Base-by-base conservation (phyloP, 75 land plant species). In the Chamaecyparis obtusa region DNA sequence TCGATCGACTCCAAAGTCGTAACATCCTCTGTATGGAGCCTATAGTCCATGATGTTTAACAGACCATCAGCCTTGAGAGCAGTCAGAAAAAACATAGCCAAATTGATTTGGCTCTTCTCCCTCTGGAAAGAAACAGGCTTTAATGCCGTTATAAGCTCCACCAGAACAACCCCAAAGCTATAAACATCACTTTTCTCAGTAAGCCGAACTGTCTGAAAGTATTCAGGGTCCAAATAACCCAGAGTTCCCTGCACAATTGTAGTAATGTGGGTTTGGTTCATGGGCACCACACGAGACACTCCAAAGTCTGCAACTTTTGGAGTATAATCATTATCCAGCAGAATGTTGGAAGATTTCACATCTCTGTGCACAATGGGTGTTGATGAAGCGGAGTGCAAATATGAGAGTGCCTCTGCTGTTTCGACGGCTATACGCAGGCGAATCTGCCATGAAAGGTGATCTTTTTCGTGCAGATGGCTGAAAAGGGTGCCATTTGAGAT, bases 261-360 rank as follows among this genome's bases (percentile, higher is more conserved):
- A 6, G 86, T 76, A 7, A 90, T 41, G 16, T 88, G 77, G 9
- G 81, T 35, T 33, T 86, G 7, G n/a, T 86, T 90, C 36, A 51
- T 16, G 1, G 87, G 87, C 48, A 88, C 88, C 30, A 88, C 5
- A 43, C 69, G 84, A 9, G 93, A 92, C 3, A 91, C 84, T 21
- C 93, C 93, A 85, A 92, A 92, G 76, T 92, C 93, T 41, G 92
- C 87, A 51, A 92, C 88, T 83, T 90, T 92, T 30, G 88, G 84
- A 24, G 75, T 87, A 87, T 77, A 88, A 67, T 87, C 15, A 32
- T 88, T 64, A 33, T 87, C 88, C 0, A 92, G 43, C 3, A 92
- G 84, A 4, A 90, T 90, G 74, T 90, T 90, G 17, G 90, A 79
- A 16, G 92, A 88, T 80, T 90, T 92, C n/a, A 88, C 88, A 79